A percentile compares a stretch with the other conserved stretches of the same genome.
Evolutionary conservation across 345 rosid genomes (phyloP).

Genomic region (Microcos paniculata): DNA sequence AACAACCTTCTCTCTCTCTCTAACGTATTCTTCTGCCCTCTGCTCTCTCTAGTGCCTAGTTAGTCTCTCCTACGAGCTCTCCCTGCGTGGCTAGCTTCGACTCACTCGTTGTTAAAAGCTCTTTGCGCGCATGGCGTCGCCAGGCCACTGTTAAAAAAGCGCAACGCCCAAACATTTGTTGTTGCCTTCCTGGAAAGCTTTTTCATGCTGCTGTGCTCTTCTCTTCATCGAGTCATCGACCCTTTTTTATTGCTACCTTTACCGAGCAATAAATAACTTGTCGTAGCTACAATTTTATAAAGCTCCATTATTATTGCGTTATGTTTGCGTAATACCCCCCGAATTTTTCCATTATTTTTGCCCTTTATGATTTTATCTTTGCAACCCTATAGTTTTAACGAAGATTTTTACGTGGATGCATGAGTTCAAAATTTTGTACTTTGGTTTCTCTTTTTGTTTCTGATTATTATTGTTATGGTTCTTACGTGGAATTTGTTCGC

Average conservation of each 20-base stretch:
- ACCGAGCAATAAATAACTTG: not conserved
- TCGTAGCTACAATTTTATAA: not conserved
- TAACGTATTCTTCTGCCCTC: not conserved
- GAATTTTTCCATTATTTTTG: not conserved
- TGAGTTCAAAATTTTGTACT: not conserved
- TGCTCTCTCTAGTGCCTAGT: constrained; percentile 17
- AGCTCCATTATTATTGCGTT: no score
- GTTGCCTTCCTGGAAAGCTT: not conserved
- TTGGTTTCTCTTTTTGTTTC: not conserved
- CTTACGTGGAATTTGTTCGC: not conserved
- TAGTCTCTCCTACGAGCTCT: constrained; percentile 19
- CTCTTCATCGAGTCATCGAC: not conserved
- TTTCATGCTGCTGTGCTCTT: not conserved
- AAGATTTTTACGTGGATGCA: constrained; percentile 16
- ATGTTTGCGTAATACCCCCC: not conserved
- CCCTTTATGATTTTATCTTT: not conserved
- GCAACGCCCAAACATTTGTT: not conserved
- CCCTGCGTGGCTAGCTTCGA: no score
- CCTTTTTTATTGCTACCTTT: not conserved
- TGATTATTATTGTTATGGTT: no score
- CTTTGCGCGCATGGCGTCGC: constrained; percentile 6
- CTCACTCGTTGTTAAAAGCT: not conserved
- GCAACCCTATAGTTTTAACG: not conserved
- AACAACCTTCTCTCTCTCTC: not conserved
- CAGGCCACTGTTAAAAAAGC: not conserved